Evolutionary conservation across 805 yeast species (phyloP).

Genomic region (Spathaspora girioi): DNA sequence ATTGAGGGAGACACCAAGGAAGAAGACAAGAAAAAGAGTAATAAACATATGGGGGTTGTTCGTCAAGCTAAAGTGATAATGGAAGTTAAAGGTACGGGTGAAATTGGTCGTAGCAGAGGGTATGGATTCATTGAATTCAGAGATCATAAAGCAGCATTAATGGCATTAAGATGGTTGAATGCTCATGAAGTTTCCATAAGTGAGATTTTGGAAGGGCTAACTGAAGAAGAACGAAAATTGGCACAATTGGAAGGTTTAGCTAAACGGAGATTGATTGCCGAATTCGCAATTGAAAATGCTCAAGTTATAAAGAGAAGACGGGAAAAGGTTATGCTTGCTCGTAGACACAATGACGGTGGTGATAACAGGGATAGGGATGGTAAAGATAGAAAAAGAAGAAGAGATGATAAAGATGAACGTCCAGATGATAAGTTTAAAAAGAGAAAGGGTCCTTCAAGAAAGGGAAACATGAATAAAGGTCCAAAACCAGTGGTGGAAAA

Average conservation of each 20-base stretch:
- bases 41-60: constrained; percentile 84
- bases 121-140: constrained; percentile 93
- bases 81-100: constrained; percentile 88
- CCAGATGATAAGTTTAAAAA: constrained; percentile 14
- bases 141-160: constrained; percentile 87
- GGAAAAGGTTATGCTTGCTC: constrained; percentile 52
- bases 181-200: constrained; percentile 77
- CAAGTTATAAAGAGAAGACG: constrained; percentile 87
- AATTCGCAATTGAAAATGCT: constrained; percentile 94
- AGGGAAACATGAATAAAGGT: constrained; percentile 45
- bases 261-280: constrained; percentile 80
- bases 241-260: constrained; percentile 52
- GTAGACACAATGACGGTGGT: constrained; percentile 17
- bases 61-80: constrained; percentile 89
- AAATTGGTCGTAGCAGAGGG: constrained; percentile 89
- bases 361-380: constrained; percentile 9
- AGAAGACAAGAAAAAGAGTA: constrained; percentile 46
- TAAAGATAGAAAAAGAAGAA: constrained; percentile 18
- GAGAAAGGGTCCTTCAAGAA: constrained; percentile 29
- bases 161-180: constrained; percentile 96
- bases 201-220: constrained; percentile 69
- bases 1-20: constrained; percentile 18
- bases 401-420: constrained; percentile 18
- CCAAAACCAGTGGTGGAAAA: constrained; percentile 17
- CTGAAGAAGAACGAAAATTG: constrained; percentile 60